Conservation (phyloP, 1,139 yeast genomes). For the Saccharomyces pastorianus region DNA sequence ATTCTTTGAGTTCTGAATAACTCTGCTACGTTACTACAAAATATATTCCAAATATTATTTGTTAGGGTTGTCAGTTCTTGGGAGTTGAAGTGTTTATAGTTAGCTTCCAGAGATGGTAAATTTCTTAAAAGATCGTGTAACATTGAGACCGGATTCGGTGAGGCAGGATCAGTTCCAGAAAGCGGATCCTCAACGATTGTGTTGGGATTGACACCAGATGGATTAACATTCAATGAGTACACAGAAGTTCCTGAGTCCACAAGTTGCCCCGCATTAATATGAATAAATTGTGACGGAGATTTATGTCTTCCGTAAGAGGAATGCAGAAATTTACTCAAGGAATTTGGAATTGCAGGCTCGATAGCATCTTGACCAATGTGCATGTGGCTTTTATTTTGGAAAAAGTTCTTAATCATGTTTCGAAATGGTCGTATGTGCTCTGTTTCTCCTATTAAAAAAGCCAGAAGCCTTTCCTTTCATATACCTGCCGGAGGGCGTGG, state of each 20-base stretch:
- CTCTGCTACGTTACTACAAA: constrained; percentile 25
- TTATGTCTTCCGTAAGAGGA: constrained; percentile 26
- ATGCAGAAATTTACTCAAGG: constrained; percentile 26
- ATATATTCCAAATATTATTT: constrained; percentile 30
- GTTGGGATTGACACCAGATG: constrained; percentile 9
- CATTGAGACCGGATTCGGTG: constrained; percentile 20
- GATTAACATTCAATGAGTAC: constrained; percentile 15
- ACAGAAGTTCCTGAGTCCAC: constrained; percentile 24
- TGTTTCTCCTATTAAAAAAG: background rate
- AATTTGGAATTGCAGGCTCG: constrained; percentile 21
- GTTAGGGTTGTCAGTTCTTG: constrained; percentile 28
- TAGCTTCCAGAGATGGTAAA: constrained; percentile 28
- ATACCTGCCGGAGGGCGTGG: background rate
- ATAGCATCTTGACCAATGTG: constrained; percentile 12
- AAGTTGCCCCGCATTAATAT: constrained; percentile 19
- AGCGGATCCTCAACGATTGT: constrained; percentile 1
- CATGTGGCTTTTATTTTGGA: constrained; percentile 17
- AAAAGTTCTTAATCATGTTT: constrained; percentile 16
- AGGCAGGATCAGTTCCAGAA: constrained; percentile 11
- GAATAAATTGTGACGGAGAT: constrained; percentile 25
- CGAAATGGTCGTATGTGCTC: background rate
- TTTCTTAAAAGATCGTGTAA: constrained; percentile 30
- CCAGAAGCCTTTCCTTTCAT: background rate
- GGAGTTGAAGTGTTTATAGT: constrained; percentile 24
- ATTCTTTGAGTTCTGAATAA: constrained; percentile 27